Conservation (phyloP, 495 filamentous ascomycete species). For the Aspergillus heteromorphus region DNA sequence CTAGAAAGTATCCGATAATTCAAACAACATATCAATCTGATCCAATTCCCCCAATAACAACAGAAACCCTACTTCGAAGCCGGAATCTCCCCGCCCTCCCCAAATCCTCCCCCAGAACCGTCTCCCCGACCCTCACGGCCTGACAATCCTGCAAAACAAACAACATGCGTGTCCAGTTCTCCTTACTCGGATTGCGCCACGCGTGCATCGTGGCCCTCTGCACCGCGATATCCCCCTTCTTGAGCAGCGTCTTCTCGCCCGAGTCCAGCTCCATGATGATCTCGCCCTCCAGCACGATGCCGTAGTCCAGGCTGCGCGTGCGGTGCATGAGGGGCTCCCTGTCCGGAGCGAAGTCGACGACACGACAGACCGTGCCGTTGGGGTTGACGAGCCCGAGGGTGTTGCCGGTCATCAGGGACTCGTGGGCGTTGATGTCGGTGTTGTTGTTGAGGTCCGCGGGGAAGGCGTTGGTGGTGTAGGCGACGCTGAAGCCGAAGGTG, state of each 20-base stretch:
- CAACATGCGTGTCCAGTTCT: slow-evolving; percentile 51
- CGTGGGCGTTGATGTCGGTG: slow-evolving; percentile 37
- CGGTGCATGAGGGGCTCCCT: slow-evolving; percentile 62
- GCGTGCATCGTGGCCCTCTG: slow-evolving; percentile 52
- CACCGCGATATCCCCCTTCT: slow-evolving; percentile 66
- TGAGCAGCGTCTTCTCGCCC: slow-evolving; percentile 54
- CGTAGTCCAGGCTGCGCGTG: slow-evolving; percentile 69
- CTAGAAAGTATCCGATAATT: no score
- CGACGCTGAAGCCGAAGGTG: slow-evolving; percentile 25
- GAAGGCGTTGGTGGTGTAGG: slow-evolving; percentile 51
- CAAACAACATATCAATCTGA: no score
- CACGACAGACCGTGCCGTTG: slow-evolving; percentile 46
- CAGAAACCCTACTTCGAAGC: background rate
- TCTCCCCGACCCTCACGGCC: slow-evolving; percentile 36
- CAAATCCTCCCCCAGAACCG: slow-evolving; percentile 44
- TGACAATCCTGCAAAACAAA: slow-evolving; percentile 52
- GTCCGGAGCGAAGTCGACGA: slow-evolving; percentile 61
- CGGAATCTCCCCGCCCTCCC: slow-evolving; percentile 23
- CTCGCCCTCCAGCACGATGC: slow-evolving; percentile 69
- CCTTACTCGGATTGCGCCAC: slow-evolving; percentile 36
- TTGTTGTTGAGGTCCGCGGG: slow-evolving; percentile 50
- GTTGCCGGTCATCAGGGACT: slow-evolving; percentile 21
- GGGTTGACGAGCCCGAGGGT: slow-evolving; percentile 47
- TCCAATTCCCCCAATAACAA: no score
- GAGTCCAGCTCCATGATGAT: slow-evolving; percentile 72